Evolutionary conservation across 1,284 basidiomycete species (phyloP), one percentile per base, ranked within the genome.

Genomic region (Ganoderma lingzhi): DNA sequence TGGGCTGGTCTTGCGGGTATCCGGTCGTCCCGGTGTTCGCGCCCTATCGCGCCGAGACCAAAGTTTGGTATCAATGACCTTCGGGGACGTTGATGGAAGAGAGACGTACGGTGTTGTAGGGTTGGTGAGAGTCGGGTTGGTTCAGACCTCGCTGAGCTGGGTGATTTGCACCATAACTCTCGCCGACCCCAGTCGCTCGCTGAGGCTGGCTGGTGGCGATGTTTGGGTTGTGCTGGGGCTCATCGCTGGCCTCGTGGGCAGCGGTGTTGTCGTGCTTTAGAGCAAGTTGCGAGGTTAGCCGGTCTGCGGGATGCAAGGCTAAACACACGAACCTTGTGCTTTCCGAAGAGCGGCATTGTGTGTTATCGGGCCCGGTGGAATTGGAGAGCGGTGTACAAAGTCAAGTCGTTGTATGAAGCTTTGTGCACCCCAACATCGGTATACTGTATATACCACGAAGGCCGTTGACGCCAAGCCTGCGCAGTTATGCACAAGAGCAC

Each of bases 301-400:
- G 3, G 12, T 51, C n/a, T 10, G 48, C 45, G 45, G 2, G 8
- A 12, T 51, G 28, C 23, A 9, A 28, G 10, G 48, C 48, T 51
- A 28, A n/a, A 19, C 8, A 6, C 68, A 74, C 65, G 6, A 66
- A 74, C 64, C 64, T 73, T 42, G 45, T 68, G 71, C 61, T 76
- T 73, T 69, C 73, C 72, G 61, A 77, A 76, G 64, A 76, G 73
- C 41, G 75, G 73, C 76, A 77, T 77, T 37, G 8, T 73, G 64
- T 9, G n/a, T 37, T 45, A 28, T 48, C 6, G 10, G 6, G 45
- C 35, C 48, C 6, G 10, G 6, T 39, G 35, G 32, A 10, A 35
- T 35, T 0, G 10, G 23, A 8, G 28, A 28, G 48, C 9, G 19
- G 23, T 28, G 14, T 51, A 9, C 28, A n/a, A 23, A 19, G 48